Evolutionary conservation across 2,329 filamentous ascomycete species (phyloP), one percentile per base, ranked within the genome.

Genomic region (Mariannaea elegans): DNA sequence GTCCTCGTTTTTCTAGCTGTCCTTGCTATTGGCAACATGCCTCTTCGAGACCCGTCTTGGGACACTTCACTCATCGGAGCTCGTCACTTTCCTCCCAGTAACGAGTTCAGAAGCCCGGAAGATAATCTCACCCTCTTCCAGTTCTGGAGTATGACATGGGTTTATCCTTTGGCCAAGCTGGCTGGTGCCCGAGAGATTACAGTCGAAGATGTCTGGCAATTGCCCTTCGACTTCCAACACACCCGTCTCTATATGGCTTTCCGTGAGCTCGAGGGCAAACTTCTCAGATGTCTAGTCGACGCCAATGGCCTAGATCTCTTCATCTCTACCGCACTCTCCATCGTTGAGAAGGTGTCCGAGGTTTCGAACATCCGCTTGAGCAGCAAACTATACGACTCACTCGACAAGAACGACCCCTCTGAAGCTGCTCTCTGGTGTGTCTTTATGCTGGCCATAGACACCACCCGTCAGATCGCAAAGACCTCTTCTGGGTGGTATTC

Each of bases 61-160:
- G 74, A 69, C 4, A 45, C 61, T 0, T 53, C 67, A 2, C 66
- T 75, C 2, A 78, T 78, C 16, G 76, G 72, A 47, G 72, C 62
- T 44, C 12, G 65, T 3, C 59, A 58, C 16, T 55, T 62, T 1
- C 55, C 69, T 6, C 76, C 76, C 0, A 75, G 69, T 2, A 65
- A 68, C 23, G 65, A 71, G 13, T 63, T 91, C n/a, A 89, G 92
- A 54, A 87, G 84, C 34, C 82, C 93, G 0, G 93, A 97, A 73
- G 93, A 97, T 67, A 87, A 90, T 63, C 74, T 97, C 21, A 90
- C 84, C 1, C 80, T 94, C 1, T 93, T 92, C 84, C 90, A 94
- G 66, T 97, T 92, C 77, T 90, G 94, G 85, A 89, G 87, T 6
- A 90, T 97, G 24, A 91, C 87, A 0, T 97, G 93, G 93, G 89